Conservation (phyloP, 306 rosid species). For the Pyrus pyrifolia region DNA sequence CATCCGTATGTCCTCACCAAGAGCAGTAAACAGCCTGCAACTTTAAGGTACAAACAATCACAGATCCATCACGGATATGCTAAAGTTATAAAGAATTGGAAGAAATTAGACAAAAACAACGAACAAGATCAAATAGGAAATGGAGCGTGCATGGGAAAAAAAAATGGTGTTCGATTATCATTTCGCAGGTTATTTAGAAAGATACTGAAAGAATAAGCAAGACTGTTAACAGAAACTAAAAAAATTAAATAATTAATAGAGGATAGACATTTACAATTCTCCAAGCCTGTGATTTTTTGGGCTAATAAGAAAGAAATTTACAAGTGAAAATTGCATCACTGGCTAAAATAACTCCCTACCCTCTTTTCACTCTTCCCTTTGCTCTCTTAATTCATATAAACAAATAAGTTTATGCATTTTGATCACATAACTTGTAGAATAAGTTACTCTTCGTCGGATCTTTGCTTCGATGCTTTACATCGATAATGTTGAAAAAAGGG, state of each 20-base stretch:
- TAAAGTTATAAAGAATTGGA: neutral
- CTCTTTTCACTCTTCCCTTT: slow-evolving; percentile 1
- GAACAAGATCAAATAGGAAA: neutral
- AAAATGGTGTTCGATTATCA: neutral
- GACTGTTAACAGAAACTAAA: neutral
- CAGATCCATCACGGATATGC: neutral
- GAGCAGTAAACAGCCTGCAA: neutral
- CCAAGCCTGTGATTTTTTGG: slow-evolving; percentile 19
- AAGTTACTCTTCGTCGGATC: slow-evolving; percentile 3
- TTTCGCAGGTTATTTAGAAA: neutral
- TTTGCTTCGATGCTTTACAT: slow-evolving; percentile 2
- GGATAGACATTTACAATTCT: slow-evolving; percentile 36
- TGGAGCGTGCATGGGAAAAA: neutral
- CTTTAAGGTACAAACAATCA: neutral
- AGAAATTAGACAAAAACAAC: neutral
- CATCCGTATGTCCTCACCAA: neutral
- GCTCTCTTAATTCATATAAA: slow-evolving; percentile 27
- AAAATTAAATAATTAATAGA: slow-evolving; percentile 5
- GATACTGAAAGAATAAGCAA: neutral
- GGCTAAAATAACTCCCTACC: slow-evolving; percentile 1
- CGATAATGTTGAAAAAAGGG: slow-evolving; percentile 14
- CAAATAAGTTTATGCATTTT: slow-evolving; percentile 14
- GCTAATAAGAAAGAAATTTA: slow-evolving; percentile 23
- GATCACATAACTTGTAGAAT: slow-evolving; percentile 10
- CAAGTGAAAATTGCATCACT: slow-evolving; percentile 19